Evolutionary conservation across 495 filamentous ascomycete genomes (phyloP).

Genomic region (Pyrenula aspistea): DNA sequence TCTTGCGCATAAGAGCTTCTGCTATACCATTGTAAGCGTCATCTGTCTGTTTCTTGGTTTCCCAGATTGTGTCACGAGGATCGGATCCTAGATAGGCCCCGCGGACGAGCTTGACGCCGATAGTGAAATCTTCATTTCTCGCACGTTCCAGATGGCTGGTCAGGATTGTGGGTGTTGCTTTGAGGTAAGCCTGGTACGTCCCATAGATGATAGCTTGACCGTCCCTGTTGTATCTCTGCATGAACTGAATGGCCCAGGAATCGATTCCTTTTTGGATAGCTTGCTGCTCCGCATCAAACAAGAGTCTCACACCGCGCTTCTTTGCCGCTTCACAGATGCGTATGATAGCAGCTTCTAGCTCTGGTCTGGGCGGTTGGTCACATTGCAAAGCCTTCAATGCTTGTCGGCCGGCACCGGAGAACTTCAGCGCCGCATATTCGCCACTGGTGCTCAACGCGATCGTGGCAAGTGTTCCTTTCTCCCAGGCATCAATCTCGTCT

Average conservation of each 20-base stretch:
- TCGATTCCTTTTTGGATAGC: conserved; percentile 65
- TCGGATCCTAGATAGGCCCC: conserved; percentile 83
- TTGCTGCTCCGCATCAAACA: conserved; percentile 79
- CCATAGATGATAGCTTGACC: conserved; percentile 43
- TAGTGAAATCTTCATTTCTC: conserved; percentile 47
- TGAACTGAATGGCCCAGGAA: conserved; percentile 61
- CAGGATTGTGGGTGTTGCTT: conserved; percentile 47
- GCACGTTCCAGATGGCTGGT: conserved; percentile 50
- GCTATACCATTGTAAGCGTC: conserved; percentile 49
- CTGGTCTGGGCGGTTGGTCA: conserved; percentile 34
- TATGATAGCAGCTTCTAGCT: conserved; percentile 51
- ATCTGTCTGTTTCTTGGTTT: conserved; percentile 68
- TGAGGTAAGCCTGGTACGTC: conserved; percentile 74
- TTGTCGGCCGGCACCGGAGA: conserved; percentile 62
- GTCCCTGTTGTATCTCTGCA: conserved; percentile 59
- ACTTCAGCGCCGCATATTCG: conserved; percentile 73
- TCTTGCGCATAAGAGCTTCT: conserved; percentile 41
- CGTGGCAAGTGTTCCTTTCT: conserved; percentile 54
- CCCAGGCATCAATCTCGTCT: conserved; percentile 30
- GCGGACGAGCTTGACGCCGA: conserved; percentile 82
- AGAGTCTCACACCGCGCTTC: conserved; percentile 50
- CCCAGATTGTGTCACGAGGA: conserved; percentile 58
- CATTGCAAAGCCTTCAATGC: conserved; percentile 49
- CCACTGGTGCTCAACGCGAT: conserved; percentile 49
- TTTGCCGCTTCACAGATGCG: conserved; percentile 59